A percentile compares a stretch with the other conserved stretches of the same genome.
Evolutionary conservation across 2,329 filamentous ascomycete species (phyloP).

Genomic region (Colletotrichum sp.): DNA sequence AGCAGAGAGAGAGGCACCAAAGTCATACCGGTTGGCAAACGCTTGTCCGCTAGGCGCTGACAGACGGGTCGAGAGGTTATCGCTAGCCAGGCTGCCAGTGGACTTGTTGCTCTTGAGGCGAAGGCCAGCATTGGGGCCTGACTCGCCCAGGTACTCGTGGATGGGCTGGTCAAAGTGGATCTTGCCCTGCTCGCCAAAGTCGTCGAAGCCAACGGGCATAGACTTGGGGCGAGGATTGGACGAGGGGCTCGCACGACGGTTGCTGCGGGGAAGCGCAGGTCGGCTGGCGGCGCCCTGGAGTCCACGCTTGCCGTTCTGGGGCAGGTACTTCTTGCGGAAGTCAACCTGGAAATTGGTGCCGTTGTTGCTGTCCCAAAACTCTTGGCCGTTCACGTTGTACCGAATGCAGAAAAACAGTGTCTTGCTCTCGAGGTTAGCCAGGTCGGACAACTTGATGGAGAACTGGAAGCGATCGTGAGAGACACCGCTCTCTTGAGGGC

Average conservation of each 20-base stretch:
- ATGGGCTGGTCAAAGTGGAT: conserved; percentile 65
- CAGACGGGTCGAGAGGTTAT: conserved; percentile 59
- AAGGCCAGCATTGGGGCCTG: conserved; percentile 57
- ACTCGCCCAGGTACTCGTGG: conserved; percentile 68
- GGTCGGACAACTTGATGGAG: conserved; percentile 89
- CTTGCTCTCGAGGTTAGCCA: conserved; percentile 90
- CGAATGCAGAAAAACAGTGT: conserved; percentile 91
- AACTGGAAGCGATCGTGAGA: conserved; percentile 92
- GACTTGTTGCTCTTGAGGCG: conserved; percentile 77
- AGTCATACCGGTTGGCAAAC: conserved; percentile 95
- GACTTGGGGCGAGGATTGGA: conserved; percentile 56
- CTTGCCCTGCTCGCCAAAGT: conserved; percentile 70
- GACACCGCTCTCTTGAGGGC: conserved; percentile 45
- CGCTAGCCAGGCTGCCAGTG: conserved; percentile 64
- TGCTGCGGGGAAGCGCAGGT: conserved; percentile 70
- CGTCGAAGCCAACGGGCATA: conserved; percentile 67
- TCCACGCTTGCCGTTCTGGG: conserved; percentile 62
- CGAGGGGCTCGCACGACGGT: conserved; percentile 51
- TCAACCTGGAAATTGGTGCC: conserved; percentile 91
- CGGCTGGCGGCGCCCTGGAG: conserved; percentile 56
- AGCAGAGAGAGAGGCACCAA: conserved; percentile 87
- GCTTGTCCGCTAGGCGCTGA: conserved; percentile 69
- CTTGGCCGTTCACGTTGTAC: conserved; percentile 82
- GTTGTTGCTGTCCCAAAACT: conserved; percentile 96
- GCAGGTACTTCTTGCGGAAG: conserved; percentile 80